A percentile compares a stretch with the other conserved stretches of the same genome.
Conservation (phyloP, 352 stramenopile genomes). For the Plasmopara viticola region DNA sequence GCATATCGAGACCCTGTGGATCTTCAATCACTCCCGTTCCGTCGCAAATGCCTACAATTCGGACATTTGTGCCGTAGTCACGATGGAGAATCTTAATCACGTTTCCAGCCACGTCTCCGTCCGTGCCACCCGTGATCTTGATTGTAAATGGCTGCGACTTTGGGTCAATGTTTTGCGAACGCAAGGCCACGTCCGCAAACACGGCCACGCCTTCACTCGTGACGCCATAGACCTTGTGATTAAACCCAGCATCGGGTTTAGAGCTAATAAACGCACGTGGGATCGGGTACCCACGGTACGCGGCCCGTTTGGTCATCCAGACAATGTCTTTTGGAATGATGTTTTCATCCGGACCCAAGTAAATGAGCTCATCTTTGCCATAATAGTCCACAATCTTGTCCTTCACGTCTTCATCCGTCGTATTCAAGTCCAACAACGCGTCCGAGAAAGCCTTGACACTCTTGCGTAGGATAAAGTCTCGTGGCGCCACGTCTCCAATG, state of each 20-base stretch:
- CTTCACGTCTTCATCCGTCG: conserved; percentile 63
- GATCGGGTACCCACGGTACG: conserved; percentile 69
- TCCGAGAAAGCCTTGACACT: conserved; percentile 96
- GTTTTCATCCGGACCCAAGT: conserved; percentile 78
- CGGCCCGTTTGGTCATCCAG: conserved; percentile 83
- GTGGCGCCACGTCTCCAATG: conserved; percentile 65
- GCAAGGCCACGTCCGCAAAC: conserved; percentile 70
- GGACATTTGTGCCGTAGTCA: conserved; percentile 90
- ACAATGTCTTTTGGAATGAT: conserved; percentile 72
- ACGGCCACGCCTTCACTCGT: conserved; percentile 79
- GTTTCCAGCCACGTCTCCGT: conserved; percentile 97
- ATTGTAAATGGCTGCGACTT: conserved; percentile 67
- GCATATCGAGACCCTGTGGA: conserved; percentile 90
- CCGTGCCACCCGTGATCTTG: conserved; percentile 92
- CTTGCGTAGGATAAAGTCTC: conserved; percentile 92
- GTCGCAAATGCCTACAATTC: conserved; percentile 90
- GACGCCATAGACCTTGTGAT: conserved; percentile 85
- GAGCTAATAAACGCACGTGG: conserved; percentile 82
- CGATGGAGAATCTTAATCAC: conserved; percentile 96
- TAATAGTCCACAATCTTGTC: conserved; percentile 74
- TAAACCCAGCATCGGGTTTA: conserved; percentile 79
- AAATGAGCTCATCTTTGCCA: conserved; percentile 79
- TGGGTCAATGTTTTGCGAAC: conserved; percentile 73
- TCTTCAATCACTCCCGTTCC: conserved; percentile 93
- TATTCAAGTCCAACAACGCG: conserved; percentile 74